A percentile compares a stretch with the other conserved stretches of the same genome.
Conservation (phyloP, 2,329 filamentous ascomycete species). For the Xylaria sp. region DNA sequence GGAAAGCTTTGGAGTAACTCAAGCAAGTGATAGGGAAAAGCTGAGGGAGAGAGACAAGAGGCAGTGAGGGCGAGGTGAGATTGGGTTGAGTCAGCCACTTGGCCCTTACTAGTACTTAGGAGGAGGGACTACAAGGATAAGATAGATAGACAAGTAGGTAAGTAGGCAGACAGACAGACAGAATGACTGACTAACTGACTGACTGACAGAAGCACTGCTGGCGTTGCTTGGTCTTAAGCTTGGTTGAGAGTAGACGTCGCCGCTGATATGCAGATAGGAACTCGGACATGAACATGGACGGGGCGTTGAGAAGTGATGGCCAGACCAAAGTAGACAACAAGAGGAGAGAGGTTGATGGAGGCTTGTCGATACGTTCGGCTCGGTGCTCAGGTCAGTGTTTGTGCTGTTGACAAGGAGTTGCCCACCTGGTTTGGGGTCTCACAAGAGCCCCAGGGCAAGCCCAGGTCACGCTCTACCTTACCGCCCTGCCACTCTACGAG, state of each 20-base stretch:
- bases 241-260: background rate
- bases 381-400: constrained; percentile 5
- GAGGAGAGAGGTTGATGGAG: background rate
- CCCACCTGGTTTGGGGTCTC: constrained; percentile 20
- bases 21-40: background rate
- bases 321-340: background rate
- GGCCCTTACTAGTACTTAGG: background rate
- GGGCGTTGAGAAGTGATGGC: background rate
- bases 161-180: background rate
- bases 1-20: background rate
- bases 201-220: background rate
- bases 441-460: constrained; percentile 26
- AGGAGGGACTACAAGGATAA: background rate
- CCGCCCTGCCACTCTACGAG: background rate
- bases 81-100: constrained; percentile 13
- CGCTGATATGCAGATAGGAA: too few relatives aligned
- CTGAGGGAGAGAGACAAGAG: background rate
- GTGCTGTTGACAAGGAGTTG: constrained; percentile 21
- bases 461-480: constrained; percentile 43
- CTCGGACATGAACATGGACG: background rate
- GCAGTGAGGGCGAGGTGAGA: constrained; percentile 4
- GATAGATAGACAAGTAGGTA: background rate
- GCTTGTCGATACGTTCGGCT: background rate
- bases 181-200: too few relatives aligned
- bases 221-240: background rate